These are phyloP conservation scores for Phenoliferia sp. DNA, from an alignment of 1,284 basidiomycete genomes.

Conservation along the genomic window DNA sequence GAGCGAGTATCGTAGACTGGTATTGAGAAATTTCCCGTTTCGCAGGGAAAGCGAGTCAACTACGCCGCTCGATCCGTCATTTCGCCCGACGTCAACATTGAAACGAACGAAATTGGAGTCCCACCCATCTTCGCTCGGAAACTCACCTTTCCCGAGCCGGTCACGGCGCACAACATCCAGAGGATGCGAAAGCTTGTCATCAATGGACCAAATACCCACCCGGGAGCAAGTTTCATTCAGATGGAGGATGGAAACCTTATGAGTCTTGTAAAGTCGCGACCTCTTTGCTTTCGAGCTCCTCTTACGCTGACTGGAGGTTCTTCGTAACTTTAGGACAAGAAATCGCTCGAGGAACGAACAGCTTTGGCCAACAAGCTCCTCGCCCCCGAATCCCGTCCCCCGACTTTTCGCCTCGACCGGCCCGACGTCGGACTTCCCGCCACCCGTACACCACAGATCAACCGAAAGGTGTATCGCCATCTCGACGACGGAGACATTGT, in stretches of 20 bases:
- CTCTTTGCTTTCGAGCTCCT: neutral
- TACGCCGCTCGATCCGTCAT: constrained; percentile 99
- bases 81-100: constrained; percentile 98
- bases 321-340: constrained; percentile 62
- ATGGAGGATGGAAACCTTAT: constrained; percentile 88
- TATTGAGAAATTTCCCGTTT: no score
- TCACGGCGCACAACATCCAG: constrained; percentile 85
- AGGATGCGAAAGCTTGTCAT: constrained; percentile 87
- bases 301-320: neutral
- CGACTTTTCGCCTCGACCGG: constrained; percentile 40
- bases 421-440: constrained; percentile 43
- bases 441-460: constrained; percentile 52
- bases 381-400: constrained; percentile 54
- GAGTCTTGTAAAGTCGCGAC: constrained; percentile 58
- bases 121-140: constrained; percentile 97
- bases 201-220: constrained; percentile 81
- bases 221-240: constrained; percentile 91
- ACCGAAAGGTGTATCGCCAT: constrained; percentile 98
- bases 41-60: constrained; percentile 96
- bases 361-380: constrained; percentile 96
- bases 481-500: constrained; percentile 92
- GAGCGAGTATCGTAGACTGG: neutral
- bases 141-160: constrained; percentile 95
- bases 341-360: constrained; percentile 79
- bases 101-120: constrained; percentile 97